A percentile compares a stretch with the other conserved stretches of the same genome.
These are phyloP conservation scores for Vigna hirtella DNA, from an alignment of 306 rosid genomes.

Conservation along the genomic window DNA sequence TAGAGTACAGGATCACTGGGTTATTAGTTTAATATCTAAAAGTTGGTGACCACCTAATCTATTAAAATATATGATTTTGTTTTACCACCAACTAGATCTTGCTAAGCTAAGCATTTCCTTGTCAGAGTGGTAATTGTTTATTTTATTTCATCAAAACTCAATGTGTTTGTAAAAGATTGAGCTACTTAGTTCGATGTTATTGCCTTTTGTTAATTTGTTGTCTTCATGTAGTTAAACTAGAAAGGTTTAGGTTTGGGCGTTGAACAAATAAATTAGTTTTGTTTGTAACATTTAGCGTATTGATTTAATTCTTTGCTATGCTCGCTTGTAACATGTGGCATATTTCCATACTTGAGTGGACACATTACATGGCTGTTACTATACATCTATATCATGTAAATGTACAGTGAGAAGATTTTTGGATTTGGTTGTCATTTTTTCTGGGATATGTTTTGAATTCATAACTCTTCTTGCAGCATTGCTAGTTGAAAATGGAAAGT, in stretches of 20 bases:
- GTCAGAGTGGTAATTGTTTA: background rate
- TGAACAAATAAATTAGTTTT: background rate
- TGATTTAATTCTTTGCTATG: slow-evolving; percentile 8
- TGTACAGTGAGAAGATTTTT: background rate
- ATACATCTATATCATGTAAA: background rate
- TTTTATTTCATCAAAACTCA: background rate
- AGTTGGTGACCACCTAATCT: background rate
- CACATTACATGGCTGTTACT: slow-evolving; percentile 6
- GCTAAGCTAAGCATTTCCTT: background rate
- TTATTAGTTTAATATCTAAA: slow-evolving; percentile 22
- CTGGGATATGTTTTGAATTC: slow-evolving; percentile 33
- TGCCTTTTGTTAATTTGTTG: background rate
- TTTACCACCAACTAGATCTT: background rate
- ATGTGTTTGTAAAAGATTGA: background rate
- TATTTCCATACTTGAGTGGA: slow-evolving; percentile 32
- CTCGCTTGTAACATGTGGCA: background rate
- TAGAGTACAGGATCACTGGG: background rate
- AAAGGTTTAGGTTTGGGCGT: slow-evolving; percentile 5
- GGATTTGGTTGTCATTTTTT: background rate
- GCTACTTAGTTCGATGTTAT: slow-evolving; percentile 1
- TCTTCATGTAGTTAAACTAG: background rate
- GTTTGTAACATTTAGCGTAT: background rate
- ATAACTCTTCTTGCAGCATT: slow-evolving; percentile 61
- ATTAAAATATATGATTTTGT: slow-evolving; percentile 9
- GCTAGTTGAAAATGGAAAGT: slow-evolving; percentile 90